These are phyloP conservation scores for Arthrobotrys pseudoclavata DNA, from an alignment of 2,329 filamentous ascomycete species.

Conservation along the genomic window DNA sequence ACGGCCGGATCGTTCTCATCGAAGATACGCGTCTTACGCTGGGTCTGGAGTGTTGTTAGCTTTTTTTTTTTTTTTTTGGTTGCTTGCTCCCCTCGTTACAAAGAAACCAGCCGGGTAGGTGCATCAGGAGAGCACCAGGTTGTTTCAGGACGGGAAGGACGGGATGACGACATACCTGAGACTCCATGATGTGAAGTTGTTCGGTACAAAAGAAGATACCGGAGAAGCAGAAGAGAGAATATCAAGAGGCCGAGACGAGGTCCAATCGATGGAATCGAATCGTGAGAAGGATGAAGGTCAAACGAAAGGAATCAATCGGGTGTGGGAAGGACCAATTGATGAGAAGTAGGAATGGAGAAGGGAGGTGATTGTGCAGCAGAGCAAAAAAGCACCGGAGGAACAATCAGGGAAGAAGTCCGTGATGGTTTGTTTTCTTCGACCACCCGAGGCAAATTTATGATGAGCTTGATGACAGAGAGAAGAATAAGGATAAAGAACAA, in stretches of 20 bases:
- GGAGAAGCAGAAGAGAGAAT: conserved; percentile 55
- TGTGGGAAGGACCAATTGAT: conserved; percentile 28
- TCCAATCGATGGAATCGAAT: conserved; percentile 39
- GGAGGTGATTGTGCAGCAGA: neutral
- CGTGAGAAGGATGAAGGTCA: conserved; percentile 17
- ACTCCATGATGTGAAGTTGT: conserved; percentile 37
- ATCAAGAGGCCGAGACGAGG: neutral
- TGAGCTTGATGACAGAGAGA: neutral
- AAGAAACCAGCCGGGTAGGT: neutral
- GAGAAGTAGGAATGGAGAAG: neutral
- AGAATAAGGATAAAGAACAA: neutral
- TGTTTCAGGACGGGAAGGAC: neutral
- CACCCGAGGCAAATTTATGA: conserved; percentile 29
- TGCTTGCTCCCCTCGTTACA: neutral
- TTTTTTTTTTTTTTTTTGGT: neutral
- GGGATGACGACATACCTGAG: conserved; percentile 32
- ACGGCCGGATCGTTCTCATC: conserved; percentile 52
- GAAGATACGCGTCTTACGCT: conserved; percentile 50
- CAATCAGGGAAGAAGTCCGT: neutral
- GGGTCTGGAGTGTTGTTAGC: neutral
- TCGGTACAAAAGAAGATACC: conserved; percentile 45
- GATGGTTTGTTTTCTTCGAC: neutral
- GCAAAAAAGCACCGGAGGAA: neutral
- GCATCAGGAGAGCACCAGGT: neutral
- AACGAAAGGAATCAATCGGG: conserved; percentile 54